Evolutionary conservation across 78 protist genomes (phyloP), one percentile per base, ranked within the genome.

Genomic region (Cavenderia fasciculata): DNA sequence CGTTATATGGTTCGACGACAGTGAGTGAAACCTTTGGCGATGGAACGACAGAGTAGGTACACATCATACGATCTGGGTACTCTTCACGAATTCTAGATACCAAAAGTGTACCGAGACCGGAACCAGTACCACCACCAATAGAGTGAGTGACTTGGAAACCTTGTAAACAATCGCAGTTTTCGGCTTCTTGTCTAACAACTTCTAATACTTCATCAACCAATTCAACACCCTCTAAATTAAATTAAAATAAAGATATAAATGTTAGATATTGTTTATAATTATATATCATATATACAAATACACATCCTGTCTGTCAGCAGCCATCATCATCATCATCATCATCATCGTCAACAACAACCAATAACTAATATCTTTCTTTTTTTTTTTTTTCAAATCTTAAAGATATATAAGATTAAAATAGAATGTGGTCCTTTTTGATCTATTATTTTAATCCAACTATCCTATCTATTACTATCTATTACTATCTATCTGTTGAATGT

Each of bases 61-160:
- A 59, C 97, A 98, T 96, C 95, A 97, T 97, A 59, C 99, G 96
- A 88, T 98, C 99, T 74, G 99, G 99, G 92, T 85, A 98, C 84
- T 98, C 99, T 73, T 98, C 99, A 49, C 97, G 96, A 74, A 97
- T 94, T 73, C 95, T 94, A 52, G 95, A 75, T 59, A 96, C 86
- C 56, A 97, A 89, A 25, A 97, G 94, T 31, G 98, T 96, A 59
- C 97, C 98, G 89, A 96, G 61, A 62, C 99, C 99, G 18, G 99
- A 97, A 54, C 99, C 99, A 33, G 99, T 99, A 40, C 99, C 99
- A 47, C 99, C 99, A 40, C 99, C 99, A 43, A 99, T 96, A 18
- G 99, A 99, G 97, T 98, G 99, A 14, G 97, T 43, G 36, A 97
- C 82, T 85, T 97, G 99, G 98, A 99, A 98, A 61, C 99, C 99